A percentile compares a stretch with the other conserved stretches of the same genome.
Evolutionary conservation across 108 stramenopile species (phyloP).

Genomic region (Nitzschia sp.): DNA sequence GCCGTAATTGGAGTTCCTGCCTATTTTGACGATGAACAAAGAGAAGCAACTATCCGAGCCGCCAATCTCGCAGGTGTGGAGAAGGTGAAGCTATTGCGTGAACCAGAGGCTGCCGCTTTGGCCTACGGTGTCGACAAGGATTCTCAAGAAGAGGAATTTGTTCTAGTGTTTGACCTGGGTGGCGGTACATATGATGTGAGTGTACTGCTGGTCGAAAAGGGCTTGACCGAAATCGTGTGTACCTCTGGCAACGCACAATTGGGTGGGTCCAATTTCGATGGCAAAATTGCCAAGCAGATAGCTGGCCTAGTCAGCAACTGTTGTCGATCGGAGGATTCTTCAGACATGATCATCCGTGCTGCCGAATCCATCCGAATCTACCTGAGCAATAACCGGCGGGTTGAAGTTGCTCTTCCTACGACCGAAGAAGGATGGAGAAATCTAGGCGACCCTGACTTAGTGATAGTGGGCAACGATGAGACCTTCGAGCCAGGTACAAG

Average conservation of each 20-base stretch:
- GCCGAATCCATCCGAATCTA: conserved; percentile 72
- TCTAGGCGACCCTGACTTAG: conserved; percentile 8
- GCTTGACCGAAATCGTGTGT: conserved; percentile 88
- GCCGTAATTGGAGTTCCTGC: conserved; percentile 95
- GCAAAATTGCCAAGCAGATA: conserved; percentile 70
- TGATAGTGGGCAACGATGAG: conserved; percentile 18
- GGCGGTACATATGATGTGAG: conserved; percentile 96
- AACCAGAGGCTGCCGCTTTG: conserved; percentile 95
- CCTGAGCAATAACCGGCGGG: conserved; percentile 67
- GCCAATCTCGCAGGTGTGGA: conserved; percentile 80
- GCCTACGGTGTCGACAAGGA: conserved; percentile 75
- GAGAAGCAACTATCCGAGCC: conserved; percentile 84
- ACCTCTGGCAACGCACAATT: conserved; percentile 86
- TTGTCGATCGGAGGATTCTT: conserved; percentile 32
- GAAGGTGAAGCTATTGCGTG: conserved; percentile 86
- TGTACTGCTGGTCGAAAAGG: conserved; percentile 83
- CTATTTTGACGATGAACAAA: conserved; percentile 92
- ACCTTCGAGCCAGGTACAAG: conserved; percentile 5
- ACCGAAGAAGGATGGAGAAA: conserved; percentile 67
- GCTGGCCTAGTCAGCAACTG: conserved; percentile 4
- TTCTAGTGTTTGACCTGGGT: conserved; percentile 94
- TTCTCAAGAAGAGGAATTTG: conserved; percentile 67
- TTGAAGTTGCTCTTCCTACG: conserved; percentile 60
- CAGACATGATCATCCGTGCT: conserved; percentile 49
- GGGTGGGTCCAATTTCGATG: conserved; percentile 93